phyloP scores from a whole-genome alignment of 805 yeast genomes.

The Candida wancherniae region DNA sequence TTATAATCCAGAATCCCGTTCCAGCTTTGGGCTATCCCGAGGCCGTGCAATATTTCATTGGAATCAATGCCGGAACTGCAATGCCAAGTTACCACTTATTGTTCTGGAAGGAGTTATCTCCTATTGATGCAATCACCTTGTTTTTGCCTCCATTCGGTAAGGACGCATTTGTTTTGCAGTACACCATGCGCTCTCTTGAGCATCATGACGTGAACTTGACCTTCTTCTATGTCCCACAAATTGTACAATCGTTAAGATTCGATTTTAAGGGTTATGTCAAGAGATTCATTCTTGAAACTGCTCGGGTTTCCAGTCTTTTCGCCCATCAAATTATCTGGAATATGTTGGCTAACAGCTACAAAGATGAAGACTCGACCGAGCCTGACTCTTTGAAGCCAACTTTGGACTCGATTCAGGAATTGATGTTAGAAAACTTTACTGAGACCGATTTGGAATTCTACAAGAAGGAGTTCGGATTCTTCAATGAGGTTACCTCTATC shows the following conservation, averaged over 20 bases:
- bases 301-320: constrained; percentile 82
- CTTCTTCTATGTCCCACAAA: constrained; percentile 96
- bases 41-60: constrained; percentile 53
- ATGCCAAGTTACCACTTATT: constrained; percentile 42
- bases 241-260: constrained; percentile 85
- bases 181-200: constrained; percentile 85
- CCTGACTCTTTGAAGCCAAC: constrained; percentile 83
- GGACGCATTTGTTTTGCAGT: constrained; percentile 71
- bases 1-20: constrained; percentile 55
- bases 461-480: constrained; percentile 80
- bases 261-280: constrained; percentile 84
- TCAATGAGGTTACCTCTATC: constrained; percentile 85
- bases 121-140: constrained; percentile 78
- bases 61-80: constrained; percentile 32
- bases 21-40: constrained; percentile 51
- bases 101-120: constrained; percentile 74
- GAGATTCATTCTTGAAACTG: constrained; percentile 85
- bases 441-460: constrained; percentile 62
- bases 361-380: constrained; percentile 77
- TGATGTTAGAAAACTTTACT: constrained; percentile 60
- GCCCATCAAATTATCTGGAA: constrained; percentile 99
- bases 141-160: constrained; percentile 70
- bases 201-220: constrained; percentile 81
- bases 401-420: constrained; percentile 64
- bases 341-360: constrained; percentile 87